Base-by-base conservation (phyloP, 2,329 filamentous ascomycete species). In the Nothopassalora personata region DNA sequence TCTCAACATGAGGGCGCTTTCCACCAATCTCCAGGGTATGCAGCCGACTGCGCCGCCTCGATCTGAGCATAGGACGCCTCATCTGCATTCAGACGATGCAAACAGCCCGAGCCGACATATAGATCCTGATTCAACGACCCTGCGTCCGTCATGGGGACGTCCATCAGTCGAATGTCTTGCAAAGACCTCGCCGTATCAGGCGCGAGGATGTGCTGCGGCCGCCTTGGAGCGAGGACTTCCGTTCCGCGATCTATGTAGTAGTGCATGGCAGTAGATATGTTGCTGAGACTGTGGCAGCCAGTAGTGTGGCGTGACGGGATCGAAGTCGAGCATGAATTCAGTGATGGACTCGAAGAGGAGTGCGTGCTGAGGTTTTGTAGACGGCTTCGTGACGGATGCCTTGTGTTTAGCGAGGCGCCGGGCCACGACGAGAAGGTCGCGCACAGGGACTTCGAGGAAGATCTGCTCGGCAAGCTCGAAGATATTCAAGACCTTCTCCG, bases 321-420 rank as follows among this genome's bases (percentile, higher is more conserved):
- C 23, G 27, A 15, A 33, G 3, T 28, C 18, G 23, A 48, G 39
- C 23, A 34, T 33, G 23, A 27, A 18, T 3, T 45, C 56, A 3
- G 30, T 33, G 30, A 47, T 18, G 31, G 57, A 53, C 50, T 59
- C n/a, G 43, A 57, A 57, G 57, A 62, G 59, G 11, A 62, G 46
- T 1, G 57, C 56, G 18, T 59, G 48, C 51, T 59, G 53, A 11
- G 59, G 31, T n/a, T 27, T 53, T 2, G 5, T 1, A 1, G 60
- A 59, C n/a, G 15, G 27, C 5, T 39, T 47, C 36, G 56, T 53
- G 30, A 56, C 53, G 1, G 23, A n/a, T 13, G 46, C 45, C 53
- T 47, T 56, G 10, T 52, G 34, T 11, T 39, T 53, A 6, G 18
- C 36, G n/a, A 59, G 47, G 2, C 57, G 47, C 39, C 39, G 53